Evolutionary conservation across 148 eudicot genomes (phyloP), one percentile per base, ranked within the genome.

Genomic region (Suaeda aralocaspica): DNA sequence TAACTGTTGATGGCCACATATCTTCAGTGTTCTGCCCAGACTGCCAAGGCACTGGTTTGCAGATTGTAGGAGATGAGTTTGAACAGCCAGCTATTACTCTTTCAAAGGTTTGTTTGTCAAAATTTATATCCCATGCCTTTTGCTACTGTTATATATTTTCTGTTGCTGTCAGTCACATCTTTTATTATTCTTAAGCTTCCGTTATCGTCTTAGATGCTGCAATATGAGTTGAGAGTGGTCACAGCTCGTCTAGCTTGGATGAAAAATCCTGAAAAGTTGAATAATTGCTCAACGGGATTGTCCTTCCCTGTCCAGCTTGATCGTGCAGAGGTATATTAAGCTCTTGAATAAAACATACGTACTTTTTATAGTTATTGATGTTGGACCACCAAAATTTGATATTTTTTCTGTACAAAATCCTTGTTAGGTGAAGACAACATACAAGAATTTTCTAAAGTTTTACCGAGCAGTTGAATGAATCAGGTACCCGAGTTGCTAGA

Each of bases 31-130:
- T 92, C 73, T 92, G 98, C 67, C 88, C 98, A 9, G 90, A 85
- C 49, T 92, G 98, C 78, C 98, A 90, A 67, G 98, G 98, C 65
- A 83, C 93, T 60, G 93, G 98, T 24, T 73, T 88, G 58, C 44
- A 56, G 26, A 63, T 82, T 72, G 78, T 81, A 61, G 92, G 80
- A 59, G 88, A 82, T 71, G 88, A 82, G 55, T 75, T 89, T 71
- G 98, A 92, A 88, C 85, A 82, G 59, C 92, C 96, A 28, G 72
- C 83, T 25, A 70, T 85, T 51, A 68, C 85, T 66, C 91, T 90
- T 67, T 77, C 92, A 57, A 81, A 93, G 98, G 98, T 90, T 76
- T 76, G 81, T 65, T n/a, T 53, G 61, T 49, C 39, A 70, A 24
- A 49, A 19, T 42, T 24, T 39, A 13, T 36, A 15, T 45, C 28